These are phyloP conservation scores for Cryphonectria carpinicola DNA, from an alignment of 2,329 filamentous ascomycete species.

Conservation along the genomic window DNA sequence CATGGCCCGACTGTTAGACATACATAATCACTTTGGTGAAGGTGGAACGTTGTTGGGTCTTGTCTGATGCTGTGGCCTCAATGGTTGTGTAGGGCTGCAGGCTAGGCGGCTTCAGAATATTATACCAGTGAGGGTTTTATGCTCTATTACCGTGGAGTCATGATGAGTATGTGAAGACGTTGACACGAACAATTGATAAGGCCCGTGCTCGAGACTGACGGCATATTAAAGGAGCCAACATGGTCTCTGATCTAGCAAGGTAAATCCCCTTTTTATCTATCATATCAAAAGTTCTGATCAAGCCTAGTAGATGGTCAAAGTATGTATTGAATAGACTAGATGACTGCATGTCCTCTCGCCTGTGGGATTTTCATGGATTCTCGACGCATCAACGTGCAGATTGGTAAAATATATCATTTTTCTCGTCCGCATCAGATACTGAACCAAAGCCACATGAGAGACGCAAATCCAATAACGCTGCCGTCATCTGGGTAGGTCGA, in stretches of 20 bases:
- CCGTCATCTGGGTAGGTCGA: slow-evolving; percentile 14
- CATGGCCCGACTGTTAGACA: slow-evolving; percentile 9
- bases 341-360: too few relatives aligned
- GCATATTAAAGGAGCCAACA: too few relatives aligned
- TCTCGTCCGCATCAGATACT: neutral
- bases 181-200: too few relatives aligned
- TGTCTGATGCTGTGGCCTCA: neutral
- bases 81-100: neutral
- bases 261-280: neutral
- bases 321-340: neutral
- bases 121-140: neutral
- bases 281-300: neutral
- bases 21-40: neutral
- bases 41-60: neutral
- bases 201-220: too few relatives aligned
- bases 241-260: too few relatives aligned
- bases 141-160: neutral
- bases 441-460: slow-evolving; percentile 12
- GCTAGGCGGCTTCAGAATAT: neutral
- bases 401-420: neutral
- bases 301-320: neutral
- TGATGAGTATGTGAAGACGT: neutral
- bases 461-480: neutral
- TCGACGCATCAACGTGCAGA: too few relatives aligned
- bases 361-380: too few relatives aligned